These are phyloP conservation scores for Acacia acuminata DNA, from an alignment of 306 rosid species.

Conservation along the genomic window DNA sequence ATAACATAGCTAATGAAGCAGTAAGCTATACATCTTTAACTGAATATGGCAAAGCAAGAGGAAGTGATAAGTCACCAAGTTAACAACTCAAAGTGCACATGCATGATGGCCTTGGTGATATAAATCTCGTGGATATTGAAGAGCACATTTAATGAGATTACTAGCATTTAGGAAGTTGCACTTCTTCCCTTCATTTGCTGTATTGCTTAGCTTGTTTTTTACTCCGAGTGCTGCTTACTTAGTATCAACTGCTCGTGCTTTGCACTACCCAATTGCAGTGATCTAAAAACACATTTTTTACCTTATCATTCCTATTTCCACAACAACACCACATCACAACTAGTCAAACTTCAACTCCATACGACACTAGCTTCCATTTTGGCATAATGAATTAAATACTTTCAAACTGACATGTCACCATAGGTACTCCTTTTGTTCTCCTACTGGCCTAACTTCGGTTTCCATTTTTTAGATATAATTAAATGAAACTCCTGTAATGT, in stretches of 20 bases:
- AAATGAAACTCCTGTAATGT: neutral
- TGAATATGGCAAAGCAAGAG: neutral
- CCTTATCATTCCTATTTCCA: neutral
- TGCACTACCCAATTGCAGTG: neutral
- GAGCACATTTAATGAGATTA: neutral
- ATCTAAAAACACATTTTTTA: neutral
- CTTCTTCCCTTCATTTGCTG: neutral
- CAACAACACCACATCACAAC: neutral
- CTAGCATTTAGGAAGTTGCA: neutral
- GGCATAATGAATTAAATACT: neutral
- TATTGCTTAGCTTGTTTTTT: neutral
- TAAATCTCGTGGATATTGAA: neutral
- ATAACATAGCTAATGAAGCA: neutral
- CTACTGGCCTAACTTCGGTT: neutral
- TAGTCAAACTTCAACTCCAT: neutral
- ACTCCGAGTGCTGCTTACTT: neutral
- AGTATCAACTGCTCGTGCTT: neutral
- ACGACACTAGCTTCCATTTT: neutral
- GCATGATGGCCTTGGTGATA: neutral
- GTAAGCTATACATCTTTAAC: neutral
- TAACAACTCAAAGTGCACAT: neutral
- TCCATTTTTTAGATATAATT: neutral
- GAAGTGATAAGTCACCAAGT: neutral
- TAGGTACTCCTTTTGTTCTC: neutral
- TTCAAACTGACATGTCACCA: slow-evolving; percentile 5